These are phyloP conservation scores for Atkinsonella hypoxylon DNA, from an alignment of 2,329 filamentous ascomycete species.

Conservation along the genomic window DNA sequence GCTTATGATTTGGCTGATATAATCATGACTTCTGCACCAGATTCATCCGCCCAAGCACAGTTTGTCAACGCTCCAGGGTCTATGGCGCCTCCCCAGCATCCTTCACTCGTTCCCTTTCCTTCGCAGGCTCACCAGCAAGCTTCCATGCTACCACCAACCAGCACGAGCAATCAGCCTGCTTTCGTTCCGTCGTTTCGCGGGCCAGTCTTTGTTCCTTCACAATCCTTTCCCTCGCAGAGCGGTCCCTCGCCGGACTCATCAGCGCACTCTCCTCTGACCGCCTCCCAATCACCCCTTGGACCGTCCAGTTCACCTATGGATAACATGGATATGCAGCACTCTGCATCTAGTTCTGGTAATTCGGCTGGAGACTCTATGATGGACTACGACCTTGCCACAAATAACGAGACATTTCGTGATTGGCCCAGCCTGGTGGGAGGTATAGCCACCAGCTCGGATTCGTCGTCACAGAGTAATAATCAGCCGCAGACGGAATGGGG, in stretches of 20 bases:
- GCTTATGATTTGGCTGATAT: conserved; percentile 46
- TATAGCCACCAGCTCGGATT: conserved; percentile 20
- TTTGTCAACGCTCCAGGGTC: conserved; percentile 15
- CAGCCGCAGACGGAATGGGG: conserved; percentile 3
- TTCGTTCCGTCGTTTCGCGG: conserved; percentile 20
- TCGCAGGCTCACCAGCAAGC: conserved; percentile 19
- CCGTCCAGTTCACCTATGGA: conserved; percentile 19
- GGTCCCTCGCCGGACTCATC: conserved; percentile 22
- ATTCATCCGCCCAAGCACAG: conserved; percentile 16
- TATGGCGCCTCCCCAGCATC: conserved; percentile 16
- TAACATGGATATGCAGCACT: conserved; percentile 23
- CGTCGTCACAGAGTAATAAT: conserved; percentile 14
- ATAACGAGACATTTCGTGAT: conserved; percentile 26
- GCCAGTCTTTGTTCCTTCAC: conserved; percentile 22
- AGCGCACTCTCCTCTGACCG: conserved; percentile 19
- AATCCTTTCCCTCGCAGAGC: conserved; percentile 15
- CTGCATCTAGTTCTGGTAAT: conserved; percentile 14
- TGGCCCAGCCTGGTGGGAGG: conserved; percentile 28
- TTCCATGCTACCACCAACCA: conserved; percentile 13
- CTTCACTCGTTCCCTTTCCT: conserved; percentile 21
- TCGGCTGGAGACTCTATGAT: conserved; percentile 22
- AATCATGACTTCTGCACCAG: conserved; percentile 24
- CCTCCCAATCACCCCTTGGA: conserved; percentile 19
- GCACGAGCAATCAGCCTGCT: conserved; percentile 13
- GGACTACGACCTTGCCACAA: conserved; percentile 25